Percentiles rank a stretch among this genome's conserved stretches.
Conservation (phyloP, 257 asterid species). For the Anisodus acutangulus region DNA sequence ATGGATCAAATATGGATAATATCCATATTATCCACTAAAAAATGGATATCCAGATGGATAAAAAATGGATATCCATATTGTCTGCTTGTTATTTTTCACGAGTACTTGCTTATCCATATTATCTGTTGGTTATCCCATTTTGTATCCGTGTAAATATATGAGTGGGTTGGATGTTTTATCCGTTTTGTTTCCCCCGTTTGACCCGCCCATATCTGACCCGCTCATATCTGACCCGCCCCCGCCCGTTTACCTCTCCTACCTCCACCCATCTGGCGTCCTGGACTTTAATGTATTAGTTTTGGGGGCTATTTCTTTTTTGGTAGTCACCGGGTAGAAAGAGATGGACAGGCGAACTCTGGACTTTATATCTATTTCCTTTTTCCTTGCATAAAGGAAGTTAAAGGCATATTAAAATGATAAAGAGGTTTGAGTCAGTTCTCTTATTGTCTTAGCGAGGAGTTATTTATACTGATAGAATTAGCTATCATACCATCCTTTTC, state of each 20-base stretch:
- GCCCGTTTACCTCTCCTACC: not conserved
- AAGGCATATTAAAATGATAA: not conserved
- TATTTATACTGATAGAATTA: not conserved
- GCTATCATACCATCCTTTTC: slow-evolving; percentile 5
- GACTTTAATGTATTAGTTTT: not conserved
- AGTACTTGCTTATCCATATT: no score
- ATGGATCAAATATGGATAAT: no score
- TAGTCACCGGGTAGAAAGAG: not conserved
- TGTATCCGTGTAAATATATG: no score
- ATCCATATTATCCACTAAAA: no score
- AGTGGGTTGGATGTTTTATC: no score
- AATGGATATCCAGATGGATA: no score
- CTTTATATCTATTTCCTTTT: slow-evolving; percentile 14
- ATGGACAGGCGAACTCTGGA: not conserved
- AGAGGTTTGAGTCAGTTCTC: not conserved
- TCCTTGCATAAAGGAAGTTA: not conserved
- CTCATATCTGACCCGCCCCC: no score
- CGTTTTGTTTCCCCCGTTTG: no score
- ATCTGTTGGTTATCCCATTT: no score
- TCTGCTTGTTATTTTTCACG: no score
- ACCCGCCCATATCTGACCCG: no score
- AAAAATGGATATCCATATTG: no score
- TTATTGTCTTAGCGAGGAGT: not conserved
- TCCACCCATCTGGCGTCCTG: not conserved
- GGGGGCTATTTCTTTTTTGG: not conserved